These are phyloP conservation scores for Bipolaris victoriae DNA, from an alignment of 2,329 filamentous ascomycete species.

Conservation along the genomic window DNA sequence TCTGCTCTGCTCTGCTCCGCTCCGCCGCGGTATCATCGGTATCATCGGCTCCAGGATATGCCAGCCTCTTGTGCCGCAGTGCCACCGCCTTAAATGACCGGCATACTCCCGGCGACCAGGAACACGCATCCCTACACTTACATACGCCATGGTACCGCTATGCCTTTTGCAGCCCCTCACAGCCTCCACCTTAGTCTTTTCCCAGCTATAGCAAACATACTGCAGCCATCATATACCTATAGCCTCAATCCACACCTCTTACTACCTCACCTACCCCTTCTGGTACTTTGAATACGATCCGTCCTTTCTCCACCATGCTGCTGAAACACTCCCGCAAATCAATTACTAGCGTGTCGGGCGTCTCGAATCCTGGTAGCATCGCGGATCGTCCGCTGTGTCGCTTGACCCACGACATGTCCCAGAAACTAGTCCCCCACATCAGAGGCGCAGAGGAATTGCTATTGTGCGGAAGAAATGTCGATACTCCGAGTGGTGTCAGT, in stretches of 20 bases:
- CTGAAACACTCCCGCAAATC: conserved; percentile 52
- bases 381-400: conserved; percentile 41
- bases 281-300: conserved; percentile 29
- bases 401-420: conserved; percentile 48
- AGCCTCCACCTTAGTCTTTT: not conserved
- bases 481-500: conserved; percentile 49
- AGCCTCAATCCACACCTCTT: conserved; percentile 41
- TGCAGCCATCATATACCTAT: conserved; percentile 39
- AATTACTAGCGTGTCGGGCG: conserved; percentile 48
- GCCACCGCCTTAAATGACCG: conserved; percentile 3
- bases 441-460: conserved; percentile 34
- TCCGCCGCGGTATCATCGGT: not conserved
- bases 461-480: conserved; percentile 40
- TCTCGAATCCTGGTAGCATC: conserved; percentile 50
- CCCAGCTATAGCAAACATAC: conserved; percentile 28
- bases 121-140: not conserved
- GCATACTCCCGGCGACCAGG: conserved; percentile 7
- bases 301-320: conserved; percentile 23
- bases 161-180: not conserved
- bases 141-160: not conserved
- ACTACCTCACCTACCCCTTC: conserved; percentile 28
- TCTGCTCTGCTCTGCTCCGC: not conserved
- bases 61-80: conserved; percentile 1
- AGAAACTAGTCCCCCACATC: conserved; percentile 49
- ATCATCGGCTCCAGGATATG: not conserved